Evolutionary conservation across 1,139 yeast species (phyloP).

Genomic region (Taphrina pruni): DNA sequence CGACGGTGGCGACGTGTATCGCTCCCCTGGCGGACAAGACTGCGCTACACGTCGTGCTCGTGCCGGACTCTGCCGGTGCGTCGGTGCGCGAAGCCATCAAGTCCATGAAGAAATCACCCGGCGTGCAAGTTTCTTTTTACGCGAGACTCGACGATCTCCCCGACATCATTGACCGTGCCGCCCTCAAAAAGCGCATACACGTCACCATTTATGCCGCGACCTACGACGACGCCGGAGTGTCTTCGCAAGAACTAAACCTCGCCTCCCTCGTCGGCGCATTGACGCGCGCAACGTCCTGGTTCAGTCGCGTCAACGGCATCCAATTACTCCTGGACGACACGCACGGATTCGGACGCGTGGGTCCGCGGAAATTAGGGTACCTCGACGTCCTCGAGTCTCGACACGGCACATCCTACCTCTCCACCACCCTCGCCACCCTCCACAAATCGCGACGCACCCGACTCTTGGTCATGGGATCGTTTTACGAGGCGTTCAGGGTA

Average conservation of each 20-base stretch:
- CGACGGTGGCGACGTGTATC: conserved; percentile 36
- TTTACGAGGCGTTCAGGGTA: conserved; percentile 29
- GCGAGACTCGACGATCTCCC: background rate
- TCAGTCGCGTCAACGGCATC: conserved; percentile 11
- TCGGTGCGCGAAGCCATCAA: conserved; percentile 27
- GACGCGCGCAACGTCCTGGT: background rate
- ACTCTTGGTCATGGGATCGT: conserved; percentile 30
- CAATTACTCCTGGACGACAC: conserved; percentile 35
- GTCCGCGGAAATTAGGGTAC: conserved; percentile 21
- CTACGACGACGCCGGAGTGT: background rate
- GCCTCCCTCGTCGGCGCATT: background rate
- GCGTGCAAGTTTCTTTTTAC: conserved; percentile 16
- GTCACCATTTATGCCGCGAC: conserved; percentile 26
- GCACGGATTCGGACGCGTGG: conserved; percentile 11
- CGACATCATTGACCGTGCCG: conserved; percentile 1
- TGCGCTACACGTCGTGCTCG: conserved; percentile 27
- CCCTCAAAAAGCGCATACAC: background rate
- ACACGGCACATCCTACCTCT: conserved; percentile 9
- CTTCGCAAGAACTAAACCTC: background rate
- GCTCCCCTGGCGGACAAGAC: conserved; percentile 20
- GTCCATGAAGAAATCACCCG: conserved; percentile 26
- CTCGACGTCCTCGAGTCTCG: conserved; percentile 17
- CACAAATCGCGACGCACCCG: conserved; percentile 16
- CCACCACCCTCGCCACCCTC: background rate
- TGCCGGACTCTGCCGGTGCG: conserved; percentile 19